Base-by-base conservation (phyloP, 2,329 filamentous ascomycete genomes). In the Ploettnerulaceae sp. region DNA sequence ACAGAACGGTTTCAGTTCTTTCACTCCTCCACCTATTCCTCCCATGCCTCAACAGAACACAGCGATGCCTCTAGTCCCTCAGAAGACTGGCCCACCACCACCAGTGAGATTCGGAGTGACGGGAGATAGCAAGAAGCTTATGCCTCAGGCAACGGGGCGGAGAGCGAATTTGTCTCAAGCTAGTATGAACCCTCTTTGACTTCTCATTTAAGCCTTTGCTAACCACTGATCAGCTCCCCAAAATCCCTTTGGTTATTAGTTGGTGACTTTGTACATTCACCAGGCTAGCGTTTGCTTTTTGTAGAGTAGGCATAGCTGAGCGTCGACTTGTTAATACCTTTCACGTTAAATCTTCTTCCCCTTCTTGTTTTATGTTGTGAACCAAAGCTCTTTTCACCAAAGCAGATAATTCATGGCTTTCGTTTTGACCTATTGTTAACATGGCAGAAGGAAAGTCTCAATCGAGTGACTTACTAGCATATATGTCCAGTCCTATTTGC, bases 131-230 rank as follows among this genome's bases (percentile, higher is more conserved):
- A 89, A 89, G 68, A 93, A 86, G 66, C 70, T 97, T 59, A 75
- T 79, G 51, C 82, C 90, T 22, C 93, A 97, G 70, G 77, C 89
- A 21, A 98, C 93, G 5, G 93, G 93, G 54, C 75, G 86, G 60
- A 82, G 86, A 71, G 93, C 93, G 47, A 96, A 97, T 66, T 75
- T 98, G 57, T 77, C 86, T 42, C 87, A 94, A 80, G 93, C 93
- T 62, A 98, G 91, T 97, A 83, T 85, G 91, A 90, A 48, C 24
- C 35, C 48, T 37, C 35, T 36, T 29, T 26, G 20, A 17, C 24
- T 8, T 47, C n/a, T 21, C 11, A 22, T 32, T 26, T 36, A 33
- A 32, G 48, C 26, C 24, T 35, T 17, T 53, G 40, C 55, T 55
- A 47, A 57, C 11, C 47, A 48, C 40, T 34, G 24, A 24, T 32